Evolutionary conservation across 2,329 filamentous ascomycete species (phyloP), one percentile per base, ranked within the genome.

Genomic region (Helminthosporium solani): DNA sequence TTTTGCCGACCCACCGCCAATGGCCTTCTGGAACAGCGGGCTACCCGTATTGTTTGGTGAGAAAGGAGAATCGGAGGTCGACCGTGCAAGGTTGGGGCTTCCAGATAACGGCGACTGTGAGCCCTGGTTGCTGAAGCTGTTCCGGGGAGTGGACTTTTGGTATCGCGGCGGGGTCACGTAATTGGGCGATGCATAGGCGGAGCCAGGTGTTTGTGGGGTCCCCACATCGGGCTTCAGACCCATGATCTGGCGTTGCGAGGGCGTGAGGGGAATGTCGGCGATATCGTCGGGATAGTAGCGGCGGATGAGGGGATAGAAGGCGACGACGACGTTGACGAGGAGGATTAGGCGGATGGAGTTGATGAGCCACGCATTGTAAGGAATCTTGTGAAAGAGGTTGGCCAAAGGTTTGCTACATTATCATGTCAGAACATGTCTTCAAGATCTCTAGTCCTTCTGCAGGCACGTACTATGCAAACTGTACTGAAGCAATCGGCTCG

Each of bases 91-190:
- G 34, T 54, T 58, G 3, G 54, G 77, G 61, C 81, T 81, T 33
- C 76, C 78, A 6, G 82, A 82, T 30, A 83, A 61, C 2, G 84
- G 82, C 2, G 84, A 85, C 57, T 75, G 77, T 33, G 60, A 57
- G 15, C 60, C 51, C 33, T 79, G 82, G 52, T 75, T 76, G 57
- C 78, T 75, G 66, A 66, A 65, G 55, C 79, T 83, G 23, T 78
- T 80, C 3, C 83, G 78, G 1, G 86, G 88, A 9, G 72, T 87
- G 11, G 88, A 92, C 47, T 89, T 80, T 28, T 86, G 83, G 73
- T 95, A 96, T 60, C 89, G 83, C 2, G 92, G 92, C 3, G 92
- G 92, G 0, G 92, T 96, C 59, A 86, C 84, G 70, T 88, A 95
- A 46, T 81, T 81, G 12, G 66, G 65, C 11, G 66, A 70, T 7